Conservation (phyloP, 139 green algal genomes). For the Chlorella sp. region DNA sequence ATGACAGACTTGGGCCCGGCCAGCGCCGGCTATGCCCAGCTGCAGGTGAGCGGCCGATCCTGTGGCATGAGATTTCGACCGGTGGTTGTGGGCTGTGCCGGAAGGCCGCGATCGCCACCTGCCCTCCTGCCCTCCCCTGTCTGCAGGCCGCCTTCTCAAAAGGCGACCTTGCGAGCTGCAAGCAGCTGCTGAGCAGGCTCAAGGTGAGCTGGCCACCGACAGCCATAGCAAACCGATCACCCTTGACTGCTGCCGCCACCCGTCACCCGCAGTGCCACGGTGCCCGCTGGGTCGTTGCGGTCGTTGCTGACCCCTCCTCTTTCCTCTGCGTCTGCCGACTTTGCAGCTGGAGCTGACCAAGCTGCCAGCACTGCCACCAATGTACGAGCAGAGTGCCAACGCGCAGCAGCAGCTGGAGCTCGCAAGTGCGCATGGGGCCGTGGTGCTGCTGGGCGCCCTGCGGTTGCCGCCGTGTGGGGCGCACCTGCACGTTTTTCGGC, state of each 20-base stretch:
- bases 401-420: constrained; percentile 80
- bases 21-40: background rate
- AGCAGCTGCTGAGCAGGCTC: constrained; percentile 35
- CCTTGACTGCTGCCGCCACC: background rate
- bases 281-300: background rate
- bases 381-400: constrained; percentile 64
- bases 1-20: background rate
- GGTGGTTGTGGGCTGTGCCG: background rate
- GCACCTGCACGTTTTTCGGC: background rate
- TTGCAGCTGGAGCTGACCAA: constrained; percentile 83
- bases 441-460: background rate
- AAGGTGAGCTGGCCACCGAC: constrained; percentile 23
- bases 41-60: background rate
- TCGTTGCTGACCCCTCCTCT: background rate
- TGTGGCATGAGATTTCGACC: background rate
- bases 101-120: background rate
- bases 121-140: background rate
- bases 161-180: constrained; percentile 29
- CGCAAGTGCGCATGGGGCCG: constrained; percentile 65
- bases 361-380: constrained; percentile 77
- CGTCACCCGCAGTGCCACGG: background rate
- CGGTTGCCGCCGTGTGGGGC: background rate
- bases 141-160: constrained; percentile 37
- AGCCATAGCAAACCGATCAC: background rate
- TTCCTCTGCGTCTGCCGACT: background rate